Evolutionary conservation across 2,329 filamentous ascomycete species (phyloP).

Genomic region (Exophiala mesophila): DNA sequence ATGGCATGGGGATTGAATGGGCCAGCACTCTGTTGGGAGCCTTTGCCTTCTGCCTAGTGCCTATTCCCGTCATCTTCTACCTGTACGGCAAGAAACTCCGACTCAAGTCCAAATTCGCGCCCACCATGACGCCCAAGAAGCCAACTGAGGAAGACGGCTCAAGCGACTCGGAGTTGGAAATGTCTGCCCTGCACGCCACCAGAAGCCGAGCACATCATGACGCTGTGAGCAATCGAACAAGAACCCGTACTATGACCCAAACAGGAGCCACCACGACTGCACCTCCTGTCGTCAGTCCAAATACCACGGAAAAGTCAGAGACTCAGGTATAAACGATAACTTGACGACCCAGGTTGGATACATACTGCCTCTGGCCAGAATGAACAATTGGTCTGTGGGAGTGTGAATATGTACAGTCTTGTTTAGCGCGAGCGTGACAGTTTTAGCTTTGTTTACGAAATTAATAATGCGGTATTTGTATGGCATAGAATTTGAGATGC

Average conservation of each 20-base stretch:
- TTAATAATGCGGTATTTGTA: too few relatives aligned
- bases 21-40: constrained; percentile 36
- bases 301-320: neutral
- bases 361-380: too few relatives aligned
- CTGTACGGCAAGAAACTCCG: constrained; percentile 30
- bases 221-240: constrained; percentile 4
- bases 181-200: constrained; percentile 24
- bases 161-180: constrained; percentile 24
- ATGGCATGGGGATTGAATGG: constrained; percentile 46
- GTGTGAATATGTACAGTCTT: too few relatives aligned
- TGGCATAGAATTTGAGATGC: too few relatives aligned
- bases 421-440: too few relatives aligned
- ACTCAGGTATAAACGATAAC: too few relatives aligned
- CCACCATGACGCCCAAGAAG: constrained; percentile 47
- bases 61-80: constrained; percentile 37
- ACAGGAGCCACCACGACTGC: constrained; percentile 2
- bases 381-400: too few relatives aligned
- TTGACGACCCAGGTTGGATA: too few relatives aligned
- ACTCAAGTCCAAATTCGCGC: constrained; percentile 28
- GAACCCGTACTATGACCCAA: constrained; percentile 12
- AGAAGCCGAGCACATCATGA: constrained; percentile 24
- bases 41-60: constrained; percentile 32
- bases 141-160: constrained; percentile 33
- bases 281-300: neutral
- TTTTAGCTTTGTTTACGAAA: too few relatives aligned